Base-by-base conservation (phyloP, 768 basidiomycete genomes). In the Galerina marginata region DNA sequence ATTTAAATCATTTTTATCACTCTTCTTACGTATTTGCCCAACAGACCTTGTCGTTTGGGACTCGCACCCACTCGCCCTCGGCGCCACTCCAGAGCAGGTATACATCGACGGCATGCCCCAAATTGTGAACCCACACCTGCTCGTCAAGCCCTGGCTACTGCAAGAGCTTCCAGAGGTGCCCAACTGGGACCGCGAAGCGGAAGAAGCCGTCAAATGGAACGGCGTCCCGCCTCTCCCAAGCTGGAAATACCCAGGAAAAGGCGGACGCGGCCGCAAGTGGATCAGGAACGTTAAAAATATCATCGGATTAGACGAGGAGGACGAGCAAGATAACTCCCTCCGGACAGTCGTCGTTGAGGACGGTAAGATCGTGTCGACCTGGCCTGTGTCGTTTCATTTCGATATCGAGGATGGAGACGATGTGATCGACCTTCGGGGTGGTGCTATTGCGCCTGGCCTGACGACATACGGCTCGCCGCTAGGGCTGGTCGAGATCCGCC, bases 21-120 rank as follows among this genome's bases (percentile, higher is more conserved):
- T 20, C 59, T 50, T 12, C 7, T 38, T 26, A 23, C 57, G 15
- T 48, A 11, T 26, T 16, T 43, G 40, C 29, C 14, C 20, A 23
- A 36, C 38, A 83, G 85, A 86, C 62, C 61, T 85, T 29, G 83
- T 82, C 38, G 68, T 86, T 12, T 91, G 90, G 89, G 88, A 91
- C 60, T 85, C 84, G 4, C 92, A 94, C 71, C 94, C 93, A 0
- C 80, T 96, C 26, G 69, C 83, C 0, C 78, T 95, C 3, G 93
- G 92, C 20, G 89, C 93, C 0, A 93, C 92, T 1, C 93, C 94
- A 0, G 72, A 77, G 3, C 92, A 95, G 67, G 92, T 93, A 0
- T 93, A 83, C 72, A 88, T 95, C 56, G 94, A 96, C 64, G 93
- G 93, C 9, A 89, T 95, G 56, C 70, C 86, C 0, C 94, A 95